Percentiles rank a stretch among this genome's conserved stretches.
Evolutionary conservation across 2,329 filamentous ascomycete genomes (phyloP).

Genomic region (Nemania serpens): DNA sequence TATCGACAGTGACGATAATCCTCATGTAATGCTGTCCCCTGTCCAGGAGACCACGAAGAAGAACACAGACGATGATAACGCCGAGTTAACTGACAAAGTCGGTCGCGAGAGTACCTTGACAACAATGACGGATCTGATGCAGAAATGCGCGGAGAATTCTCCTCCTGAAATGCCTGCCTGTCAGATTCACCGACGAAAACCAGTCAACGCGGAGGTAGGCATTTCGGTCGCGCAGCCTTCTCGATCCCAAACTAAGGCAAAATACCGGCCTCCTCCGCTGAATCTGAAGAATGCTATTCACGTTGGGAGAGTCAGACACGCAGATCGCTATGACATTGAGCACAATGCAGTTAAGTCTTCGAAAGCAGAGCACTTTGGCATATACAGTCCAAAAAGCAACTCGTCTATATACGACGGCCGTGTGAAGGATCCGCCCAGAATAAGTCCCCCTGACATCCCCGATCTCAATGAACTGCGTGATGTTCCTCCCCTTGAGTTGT

Average conservation of each 20-base stretch:
- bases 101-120: slow-evolving; percentile 31
- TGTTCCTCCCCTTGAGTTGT: slow-evolving; percentile 7
- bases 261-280: slow-evolving; percentile 19
- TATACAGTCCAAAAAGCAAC: neutral
- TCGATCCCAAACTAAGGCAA: slow-evolving; percentile 3
- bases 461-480: neutral
- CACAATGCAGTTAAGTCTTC: slow-evolving; percentile 23
- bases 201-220: neutral
- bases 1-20: slow-evolving; percentile 22
- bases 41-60: slow-evolving; percentile 17
- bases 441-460: slow-evolving; percentile 15
- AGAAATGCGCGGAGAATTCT: slow-evolving; percentile 3
- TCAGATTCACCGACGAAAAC: neutral
- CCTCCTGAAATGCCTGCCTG: slow-evolving; percentile 8
- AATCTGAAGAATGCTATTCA: slow-evolving; percentile 14
- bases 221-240: neutral
- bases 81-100: neutral
- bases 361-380: slow-evolving; percentile 14
- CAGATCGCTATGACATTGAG: slow-evolving; percentile 13
- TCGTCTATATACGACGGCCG: slow-evolving; percentile 13
- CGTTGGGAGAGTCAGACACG: slow-evolving; percentile 15
- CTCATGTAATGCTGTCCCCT: slow-evolving; percentile 10
- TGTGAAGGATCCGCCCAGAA: neutral
- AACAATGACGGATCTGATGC: slow-evolving; percentile 31
- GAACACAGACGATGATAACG: neutral